Conservation (phyloP, 129 eudicot species). For the Centella asiatica region DNA sequence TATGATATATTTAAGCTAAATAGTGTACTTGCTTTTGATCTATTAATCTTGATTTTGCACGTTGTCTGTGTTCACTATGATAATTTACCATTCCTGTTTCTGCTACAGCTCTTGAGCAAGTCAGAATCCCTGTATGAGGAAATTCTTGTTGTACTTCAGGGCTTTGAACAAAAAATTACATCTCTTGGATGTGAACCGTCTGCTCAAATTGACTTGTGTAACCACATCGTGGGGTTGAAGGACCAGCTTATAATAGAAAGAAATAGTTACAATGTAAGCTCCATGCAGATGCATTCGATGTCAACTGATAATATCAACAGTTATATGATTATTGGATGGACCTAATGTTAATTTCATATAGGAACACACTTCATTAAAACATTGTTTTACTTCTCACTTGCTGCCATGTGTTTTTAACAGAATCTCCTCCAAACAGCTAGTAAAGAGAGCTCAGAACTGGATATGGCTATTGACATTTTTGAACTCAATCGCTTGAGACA, state of each 20-base stretch:
- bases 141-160: slow-evolving; percentile 37
- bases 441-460: slow-evolving; percentile 26
- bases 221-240: slow-evolving; percentile 54
- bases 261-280: slow-evolving; percentile 49
- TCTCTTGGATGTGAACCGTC: slow-evolving; percentile 33
- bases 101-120: slow-evolving; percentile 57
- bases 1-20: slow-evolving; percentile 15
- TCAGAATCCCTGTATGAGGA: slow-evolving; percentile 55
- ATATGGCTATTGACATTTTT: slow-evolving; percentile 48
- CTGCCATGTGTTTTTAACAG: slow-evolving; percentile 24
- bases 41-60: background rate
- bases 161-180: slow-evolving; percentile 37
- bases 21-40: background rate
- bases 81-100: slow-evolving; percentile 3
- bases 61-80: background rate
- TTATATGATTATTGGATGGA: background rate
- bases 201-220: slow-evolving; percentile 40
- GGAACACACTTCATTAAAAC: background rate
- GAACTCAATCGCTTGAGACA: slow-evolving; percentile 70
- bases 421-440: slow-evolving; percentile 36
- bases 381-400: background rate
- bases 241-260: slow-evolving; percentile 56
- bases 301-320: background rate
- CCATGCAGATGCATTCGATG: background rate
- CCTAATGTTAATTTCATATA: background rate